phyloP scores from a whole-genome alignment of 345 rosid genomes.

The Lumnitzera racemosa region DNA sequence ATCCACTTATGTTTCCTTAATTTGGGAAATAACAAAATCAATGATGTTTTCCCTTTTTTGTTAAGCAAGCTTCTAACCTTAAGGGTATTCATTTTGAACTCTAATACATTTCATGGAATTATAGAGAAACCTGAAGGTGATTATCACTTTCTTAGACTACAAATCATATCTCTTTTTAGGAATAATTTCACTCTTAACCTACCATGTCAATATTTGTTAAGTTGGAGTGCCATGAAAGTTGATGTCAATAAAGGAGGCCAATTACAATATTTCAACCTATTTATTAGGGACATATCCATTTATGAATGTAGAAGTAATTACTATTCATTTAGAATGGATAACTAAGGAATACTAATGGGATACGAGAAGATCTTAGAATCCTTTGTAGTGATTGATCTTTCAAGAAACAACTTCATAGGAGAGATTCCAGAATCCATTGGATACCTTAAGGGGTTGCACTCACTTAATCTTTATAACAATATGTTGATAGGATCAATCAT shows the following conservation, averaged over 20 bases:
- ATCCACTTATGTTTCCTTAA: background rate
- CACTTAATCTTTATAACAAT: too few species aligned
- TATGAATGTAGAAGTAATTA: too few species aligned
- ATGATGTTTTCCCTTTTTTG: background rate
- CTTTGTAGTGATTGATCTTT: too few species aligned
- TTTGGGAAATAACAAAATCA: conserved; percentile 1
- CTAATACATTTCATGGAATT: conserved; percentile 6
- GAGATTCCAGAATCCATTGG: too few species aligned
- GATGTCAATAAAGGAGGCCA: background rate
- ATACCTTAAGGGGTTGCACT: too few species aligned
- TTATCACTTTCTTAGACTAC: conserved; percentile 1
- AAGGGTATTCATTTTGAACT: conserved; percentile 9
- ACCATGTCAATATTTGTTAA: background rate
- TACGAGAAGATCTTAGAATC: too few species aligned
- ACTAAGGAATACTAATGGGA: too few species aligned
- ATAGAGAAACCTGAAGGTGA: background rate
- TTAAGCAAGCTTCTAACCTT: conserved; percentile 1
- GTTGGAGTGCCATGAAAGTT: conserved; percentile 8
- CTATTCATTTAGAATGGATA: too few species aligned
- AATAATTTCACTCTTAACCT: background rate
- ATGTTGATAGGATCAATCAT: too few species aligned
- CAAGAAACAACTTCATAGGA: too few species aligned
- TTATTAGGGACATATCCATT: too few species aligned
- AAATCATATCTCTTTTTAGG: background rate
- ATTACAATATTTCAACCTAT: background rate